phyloP scores from a whole-genome alignment of 75 land plant species.

The Chamaecyparis obtusa region DNA sequence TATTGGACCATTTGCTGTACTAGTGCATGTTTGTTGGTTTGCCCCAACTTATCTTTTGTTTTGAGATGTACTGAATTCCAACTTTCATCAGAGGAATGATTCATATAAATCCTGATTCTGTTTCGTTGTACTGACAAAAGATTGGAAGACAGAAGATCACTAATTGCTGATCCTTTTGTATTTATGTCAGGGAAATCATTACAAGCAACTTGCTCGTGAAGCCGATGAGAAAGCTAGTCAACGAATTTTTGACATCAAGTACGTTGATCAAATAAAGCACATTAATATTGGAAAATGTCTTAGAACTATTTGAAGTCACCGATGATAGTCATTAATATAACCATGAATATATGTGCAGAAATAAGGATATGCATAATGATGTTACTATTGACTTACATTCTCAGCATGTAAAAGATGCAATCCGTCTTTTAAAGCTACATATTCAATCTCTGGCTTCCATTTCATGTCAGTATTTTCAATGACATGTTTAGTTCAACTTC shows the following conservation, averaged over 20 bases:
- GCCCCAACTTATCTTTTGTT: neutral
- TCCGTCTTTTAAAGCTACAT: slow-evolving; percentile 61
- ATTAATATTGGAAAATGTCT: neutral
- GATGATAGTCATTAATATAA: slow-evolving; percentile 5
- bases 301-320: neutral
- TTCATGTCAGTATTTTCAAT: slow-evolving; percentile 42
- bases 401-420: slow-evolving; percentile 74
- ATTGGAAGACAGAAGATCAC: neutral
- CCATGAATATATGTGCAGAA: slow-evolving; percentile 41
- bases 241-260: slow-evolving; percentile 68
- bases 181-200: slow-evolving; percentile 46
- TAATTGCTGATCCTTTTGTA: neutral
- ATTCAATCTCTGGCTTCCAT: slow-evolving; percentile 48
- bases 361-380: slow-evolving; percentile 56
- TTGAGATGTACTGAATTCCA: neutral
- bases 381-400: slow-evolving; percentile 93
- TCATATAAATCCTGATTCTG: neutral
- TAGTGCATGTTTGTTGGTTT: neutral
- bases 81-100: neutral
- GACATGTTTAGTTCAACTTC: neutral
- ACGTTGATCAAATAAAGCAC: neutral
- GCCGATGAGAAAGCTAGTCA: slow-evolving; percentile 78
- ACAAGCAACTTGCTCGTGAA: slow-evolving; percentile 52
- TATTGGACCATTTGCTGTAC: neutral
- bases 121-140: neutral